Evolutionary conservation across 2,329 filamentous ascomycete genomes (phyloP).

Genomic region (Fusarium euwallaceae): DNA sequence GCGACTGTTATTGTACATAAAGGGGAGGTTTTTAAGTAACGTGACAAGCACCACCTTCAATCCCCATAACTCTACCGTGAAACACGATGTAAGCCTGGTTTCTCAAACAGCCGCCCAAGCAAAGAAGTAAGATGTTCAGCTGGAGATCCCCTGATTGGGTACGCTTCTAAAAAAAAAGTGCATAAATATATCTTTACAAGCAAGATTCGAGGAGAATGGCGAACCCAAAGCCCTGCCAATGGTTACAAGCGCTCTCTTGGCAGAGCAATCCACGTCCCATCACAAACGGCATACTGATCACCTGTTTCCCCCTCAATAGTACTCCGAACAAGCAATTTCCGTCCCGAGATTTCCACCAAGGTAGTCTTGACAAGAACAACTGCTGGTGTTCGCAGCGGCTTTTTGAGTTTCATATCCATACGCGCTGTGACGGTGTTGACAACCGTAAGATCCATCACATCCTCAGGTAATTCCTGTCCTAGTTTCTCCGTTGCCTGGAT

Average conservation of each 20-base stretch:
- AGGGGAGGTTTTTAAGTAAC: background rate
- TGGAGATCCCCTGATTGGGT: too few species aligned
- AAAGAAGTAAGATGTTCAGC: too few species aligned
- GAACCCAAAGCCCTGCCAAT: background rate
- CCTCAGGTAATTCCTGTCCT: background rate
- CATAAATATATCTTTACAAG: too few species aligned
- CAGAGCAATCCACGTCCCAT: background rate
- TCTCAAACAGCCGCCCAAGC: background rate
- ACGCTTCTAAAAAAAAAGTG: too few species aligned
- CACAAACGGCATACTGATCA: background rate
- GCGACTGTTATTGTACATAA: background rate
- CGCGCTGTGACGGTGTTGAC: background rate
- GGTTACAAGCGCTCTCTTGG: background rate
- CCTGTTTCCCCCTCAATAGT: background rate
- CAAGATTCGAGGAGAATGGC: too few species aligned
- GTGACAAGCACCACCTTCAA: background rate
- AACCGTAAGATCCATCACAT: background rate
- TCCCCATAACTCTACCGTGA: background rate
- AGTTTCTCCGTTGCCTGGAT: background rate
- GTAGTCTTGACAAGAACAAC: background rate
- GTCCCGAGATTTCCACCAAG: background rate
- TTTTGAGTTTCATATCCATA: background rate
- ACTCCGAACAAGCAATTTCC: background rate
- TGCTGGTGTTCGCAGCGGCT: background rate
- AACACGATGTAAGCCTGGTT: background rate